phyloP scores from a whole-genome alignment of 495 filamentous ascomycete species.

The Amphirosellinia nigrospora region DNA sequence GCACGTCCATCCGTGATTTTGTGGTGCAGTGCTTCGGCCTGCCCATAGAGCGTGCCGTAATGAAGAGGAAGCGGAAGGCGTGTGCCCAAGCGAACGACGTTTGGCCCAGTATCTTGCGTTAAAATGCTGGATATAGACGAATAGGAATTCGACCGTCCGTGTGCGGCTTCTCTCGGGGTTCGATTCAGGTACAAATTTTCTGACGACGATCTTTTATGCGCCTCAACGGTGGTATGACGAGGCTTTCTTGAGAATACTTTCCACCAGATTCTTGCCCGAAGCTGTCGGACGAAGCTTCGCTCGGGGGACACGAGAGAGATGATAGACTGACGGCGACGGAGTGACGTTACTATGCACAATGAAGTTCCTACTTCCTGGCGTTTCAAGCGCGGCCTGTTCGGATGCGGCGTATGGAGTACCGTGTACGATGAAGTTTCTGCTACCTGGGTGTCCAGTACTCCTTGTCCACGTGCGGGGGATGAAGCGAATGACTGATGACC shows the following conservation, averaged over 20 bases:
- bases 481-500: constrained; percentile 39
- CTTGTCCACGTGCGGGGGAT: constrained; percentile 24
- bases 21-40: constrained; percentile 29
- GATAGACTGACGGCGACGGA: constrained; percentile 42
- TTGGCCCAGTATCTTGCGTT: constrained; percentile 49
- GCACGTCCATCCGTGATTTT: constrained; percentile 42
- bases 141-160: constrained; percentile 53
- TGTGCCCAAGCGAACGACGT: constrained; percentile 35
- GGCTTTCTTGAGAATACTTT: constrained; percentile 62
- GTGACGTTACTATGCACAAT: constrained; percentile 44
- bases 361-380: constrained; percentile 27
- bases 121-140: constrained; percentile 57
- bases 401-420: constrained; percentile 30
- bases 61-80: constrained; percentile 37
- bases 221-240: constrained; percentile 57
- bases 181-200: constrained; percentile 56
- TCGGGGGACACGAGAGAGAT: constrained; percentile 30
- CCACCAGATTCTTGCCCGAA: constrained; percentile 39
- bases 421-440: constrained; percentile 26
- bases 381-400: constrained; percentile 16
- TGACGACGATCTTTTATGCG: constrained; percentile 49
- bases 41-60: constrained; percentile 37
- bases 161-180: constrained; percentile 54
- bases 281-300: constrained; percentile 37
- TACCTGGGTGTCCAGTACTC: constrained; percentile 21